A percentile compares a stretch with the other conserved stretches of the same genome.
Conservation (phyloP, 2,329 filamentous ascomycete species). For the Venturia asperata region DNA sequence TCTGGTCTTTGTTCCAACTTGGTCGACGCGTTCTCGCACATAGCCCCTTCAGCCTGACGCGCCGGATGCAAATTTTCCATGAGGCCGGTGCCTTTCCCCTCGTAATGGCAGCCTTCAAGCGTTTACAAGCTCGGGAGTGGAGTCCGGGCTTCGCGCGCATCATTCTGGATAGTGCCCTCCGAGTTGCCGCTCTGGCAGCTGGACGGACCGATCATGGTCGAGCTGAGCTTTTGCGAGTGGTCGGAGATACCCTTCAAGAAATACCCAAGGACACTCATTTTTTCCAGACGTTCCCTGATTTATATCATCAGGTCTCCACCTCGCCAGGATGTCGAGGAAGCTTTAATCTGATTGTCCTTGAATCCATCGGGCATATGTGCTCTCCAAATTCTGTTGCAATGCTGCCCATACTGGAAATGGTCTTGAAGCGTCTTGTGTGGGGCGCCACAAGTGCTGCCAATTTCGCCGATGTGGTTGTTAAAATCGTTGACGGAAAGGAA, state of each 20-base stretch:
- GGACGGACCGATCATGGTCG: neutral
- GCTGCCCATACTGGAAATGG: neutral
- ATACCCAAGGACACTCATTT: neutral
- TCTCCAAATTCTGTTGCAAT: neutral
- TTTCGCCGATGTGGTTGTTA: neutral
- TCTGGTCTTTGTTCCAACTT: neutral
- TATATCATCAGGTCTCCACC: neutral
- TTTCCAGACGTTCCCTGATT: neutral
- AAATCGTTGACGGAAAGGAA: neutral
- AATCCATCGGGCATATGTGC: neutral
- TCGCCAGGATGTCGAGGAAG: neutral
- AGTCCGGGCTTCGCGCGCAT: neutral
- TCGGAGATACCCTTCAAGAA: neutral
- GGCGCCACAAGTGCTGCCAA: neutral
- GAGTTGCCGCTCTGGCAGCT: neutral
- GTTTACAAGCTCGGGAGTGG: neutral
- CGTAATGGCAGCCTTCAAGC: neutral
- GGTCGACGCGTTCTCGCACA: neutral
- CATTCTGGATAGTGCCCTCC: neutral
- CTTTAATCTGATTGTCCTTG: neutral
- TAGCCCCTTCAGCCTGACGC: too few species aligned
- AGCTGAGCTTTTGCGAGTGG: neutral
- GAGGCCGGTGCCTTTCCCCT: conserved; percentile 2
- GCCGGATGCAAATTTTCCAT: neutral
- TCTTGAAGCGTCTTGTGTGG: neutral